These are phyloP conservation scores for Chytriomyces hyalinus DNA, from an alignment of 192 early-diverging fungal genomes.

Conservation along the genomic window DNA sequence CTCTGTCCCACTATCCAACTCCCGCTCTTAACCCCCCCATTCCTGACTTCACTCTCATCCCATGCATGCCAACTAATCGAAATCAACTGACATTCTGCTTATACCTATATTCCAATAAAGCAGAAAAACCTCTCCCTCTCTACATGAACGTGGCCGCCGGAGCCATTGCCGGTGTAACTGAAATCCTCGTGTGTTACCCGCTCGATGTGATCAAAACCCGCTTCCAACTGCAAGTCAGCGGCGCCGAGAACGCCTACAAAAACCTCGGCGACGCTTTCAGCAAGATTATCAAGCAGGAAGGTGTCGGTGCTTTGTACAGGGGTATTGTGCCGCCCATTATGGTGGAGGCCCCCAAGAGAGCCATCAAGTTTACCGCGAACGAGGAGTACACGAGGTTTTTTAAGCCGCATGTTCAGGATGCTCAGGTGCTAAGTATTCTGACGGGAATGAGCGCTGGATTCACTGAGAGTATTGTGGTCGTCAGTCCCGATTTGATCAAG, in stretches of 20 bases:
- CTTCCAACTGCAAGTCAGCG: constrained; percentile 77
- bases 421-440: constrained; percentile 76
- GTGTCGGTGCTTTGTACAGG: constrained; percentile 75
- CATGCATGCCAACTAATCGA: too few relatives aligned
- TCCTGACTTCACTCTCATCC: too few relatives aligned
- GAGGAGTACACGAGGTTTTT: constrained; percentile 61
- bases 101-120: neutral
- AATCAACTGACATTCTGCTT: too few relatives aligned
- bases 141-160: constrained; percentile 44
- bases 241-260: constrained; percentile 60
- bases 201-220: constrained; percentile 96
- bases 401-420: constrained; percentile 65
- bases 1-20: too few relatives aligned
- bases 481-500: constrained; percentile 93
- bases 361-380: constrained; percentile 96
- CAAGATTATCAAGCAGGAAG: constrained; percentile 74
- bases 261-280: constrained; percentile 70
- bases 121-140: constrained; percentile 35
- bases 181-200: constrained; percentile 94
- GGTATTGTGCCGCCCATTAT: constrained; percentile 97
- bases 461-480: constrained; percentile 91
- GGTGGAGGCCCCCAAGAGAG: constrained; percentile 96
- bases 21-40: too few relatives aligned
- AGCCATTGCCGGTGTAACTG: constrained; percentile 69
- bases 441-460: constrained; percentile 90